Evolutionary conservation across 306 rosid species (phyloP).

Genomic region (Malus orientalis): DNA sequence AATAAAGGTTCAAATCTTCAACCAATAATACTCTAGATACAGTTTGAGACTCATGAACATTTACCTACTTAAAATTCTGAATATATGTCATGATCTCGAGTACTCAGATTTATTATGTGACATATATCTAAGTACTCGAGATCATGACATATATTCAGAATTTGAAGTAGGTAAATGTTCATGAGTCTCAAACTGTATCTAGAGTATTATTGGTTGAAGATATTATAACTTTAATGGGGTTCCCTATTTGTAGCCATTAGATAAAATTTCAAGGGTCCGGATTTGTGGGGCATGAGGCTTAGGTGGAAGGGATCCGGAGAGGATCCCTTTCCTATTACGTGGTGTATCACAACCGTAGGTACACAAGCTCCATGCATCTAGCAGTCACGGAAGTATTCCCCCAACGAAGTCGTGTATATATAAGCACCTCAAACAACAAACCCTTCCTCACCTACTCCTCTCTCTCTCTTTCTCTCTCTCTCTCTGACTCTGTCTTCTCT

Average conservation of each 20-base stretch:
- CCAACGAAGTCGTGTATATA: slow-evolving; percentile 22
- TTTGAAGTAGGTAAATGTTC: no score
- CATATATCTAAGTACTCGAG: no score
- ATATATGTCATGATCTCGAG: not conserved
- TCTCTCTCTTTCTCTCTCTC: not conserved
- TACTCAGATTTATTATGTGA: no score
- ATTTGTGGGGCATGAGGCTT: no score
- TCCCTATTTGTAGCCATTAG: fast-evolving
- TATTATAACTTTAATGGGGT: no score
- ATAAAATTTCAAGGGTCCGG: fast-evolving
- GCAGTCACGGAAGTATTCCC: not conserved
- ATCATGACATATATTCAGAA: no score
- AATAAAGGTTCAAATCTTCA: not conserved
- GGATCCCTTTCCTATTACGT: no score
- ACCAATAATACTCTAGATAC: not conserved
- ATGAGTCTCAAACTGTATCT: no score
- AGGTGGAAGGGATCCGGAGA: no score
- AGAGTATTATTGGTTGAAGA: no score
- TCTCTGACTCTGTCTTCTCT: not conserved
- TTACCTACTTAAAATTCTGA: not conserved
- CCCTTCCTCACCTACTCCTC: slow-evolving; percentile 12
- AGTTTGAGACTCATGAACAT: not conserved
- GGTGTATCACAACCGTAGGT: not conserved
- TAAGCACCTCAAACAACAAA: slow-evolving; percentile 27
- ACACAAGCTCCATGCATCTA: slow-evolving; percentile 11